Percentiles rank a stretch among this genome's conserved stretches.
These are phyloP conservation scores for Platanthera zijinensis DNA, from an alignment of 106 monocot genomes.

Conservation along the genomic window DNA sequence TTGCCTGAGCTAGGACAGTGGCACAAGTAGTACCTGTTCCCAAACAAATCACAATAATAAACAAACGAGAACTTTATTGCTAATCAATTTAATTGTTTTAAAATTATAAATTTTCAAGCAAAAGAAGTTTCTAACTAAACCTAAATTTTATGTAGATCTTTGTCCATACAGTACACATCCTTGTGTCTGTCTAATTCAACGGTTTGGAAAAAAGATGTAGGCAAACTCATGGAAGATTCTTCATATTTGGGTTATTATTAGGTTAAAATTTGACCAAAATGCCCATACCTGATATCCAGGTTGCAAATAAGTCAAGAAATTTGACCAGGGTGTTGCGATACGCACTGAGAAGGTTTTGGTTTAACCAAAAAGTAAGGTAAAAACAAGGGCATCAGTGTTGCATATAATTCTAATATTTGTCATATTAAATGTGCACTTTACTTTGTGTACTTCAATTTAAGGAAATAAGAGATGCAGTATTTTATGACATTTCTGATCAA, in stretches of 20 bases:
- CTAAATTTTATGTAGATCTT: background rate
- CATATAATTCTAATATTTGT: background rate
- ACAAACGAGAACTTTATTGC: background rate
- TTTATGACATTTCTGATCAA: background rate
- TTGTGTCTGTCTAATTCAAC: background rate
- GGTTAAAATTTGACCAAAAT: background rate
- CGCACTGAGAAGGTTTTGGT: background rate
- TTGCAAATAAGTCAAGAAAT: background rate
- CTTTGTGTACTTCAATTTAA: background rate
- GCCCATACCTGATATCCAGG: background rate
- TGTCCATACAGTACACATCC: background rate
- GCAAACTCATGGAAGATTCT: background rate
- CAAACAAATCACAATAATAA: background rate
- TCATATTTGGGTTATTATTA: background rate
- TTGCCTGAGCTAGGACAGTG: conserved; percentile 76
- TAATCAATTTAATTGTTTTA: background rate
- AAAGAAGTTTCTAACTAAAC: background rate
- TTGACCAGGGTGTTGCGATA: background rate
- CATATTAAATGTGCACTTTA: background rate
- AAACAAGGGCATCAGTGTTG: background rate
- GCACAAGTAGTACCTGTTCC: conserved; percentile 85
- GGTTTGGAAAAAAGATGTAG: background rate
- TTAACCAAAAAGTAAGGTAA: background rate
- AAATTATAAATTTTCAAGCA: background rate
- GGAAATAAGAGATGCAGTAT: background rate